Evolutionary conservation across 768 basidiomycete genomes (phyloP).

Genomic region (Udeniomyces megalosporus): DNA sequence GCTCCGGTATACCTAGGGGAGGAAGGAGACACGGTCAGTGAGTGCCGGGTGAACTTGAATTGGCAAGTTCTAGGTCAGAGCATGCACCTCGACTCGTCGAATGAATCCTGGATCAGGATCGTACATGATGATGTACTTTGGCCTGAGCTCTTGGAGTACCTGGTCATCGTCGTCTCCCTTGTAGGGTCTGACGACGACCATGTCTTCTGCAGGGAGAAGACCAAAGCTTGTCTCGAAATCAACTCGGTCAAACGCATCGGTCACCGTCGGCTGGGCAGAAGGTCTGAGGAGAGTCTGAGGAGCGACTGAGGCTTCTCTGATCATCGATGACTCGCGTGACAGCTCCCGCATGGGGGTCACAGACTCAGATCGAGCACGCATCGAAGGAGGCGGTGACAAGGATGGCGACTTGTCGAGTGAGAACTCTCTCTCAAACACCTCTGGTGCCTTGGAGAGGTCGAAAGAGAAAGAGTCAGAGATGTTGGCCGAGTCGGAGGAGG

Average conservation of each 20-base stretch:
- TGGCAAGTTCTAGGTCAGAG: too few relatives aligned
- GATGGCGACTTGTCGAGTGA: background rate
- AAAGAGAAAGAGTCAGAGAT: background rate
- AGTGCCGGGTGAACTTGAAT: background rate
- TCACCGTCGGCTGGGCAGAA: constrained; percentile 13
- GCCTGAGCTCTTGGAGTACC: constrained; percentile 67
- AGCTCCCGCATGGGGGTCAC: too few relatives aligned
- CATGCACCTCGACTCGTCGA: constrained; percentile 65
- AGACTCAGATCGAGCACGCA: too few relatives aligned
- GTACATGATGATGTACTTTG: constrained; percentile 86
- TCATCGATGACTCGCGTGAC: background rate
- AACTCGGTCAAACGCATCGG: constrained; percentile 23
- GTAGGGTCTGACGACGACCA: constrained; percentile 71
- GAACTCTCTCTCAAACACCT: background rate
- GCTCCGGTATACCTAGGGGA: constrained; percentile 63
- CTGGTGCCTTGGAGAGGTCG: background rate
- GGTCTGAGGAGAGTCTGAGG: constrained; percentile 17
- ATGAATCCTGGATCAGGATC: constrained; percentile 90
- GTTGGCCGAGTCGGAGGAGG: background rate
- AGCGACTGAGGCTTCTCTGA: background rate
- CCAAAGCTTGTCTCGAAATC: constrained; percentile 71
- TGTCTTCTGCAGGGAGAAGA: constrained; percentile 56
- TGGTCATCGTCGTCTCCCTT: constrained; percentile 86
- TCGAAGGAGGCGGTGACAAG: background rate
- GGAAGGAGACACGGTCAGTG: background rate